phyloP scores from a whole-genome alignment of 148 eudicot genomes.

The Selenicereus undatus region DNA sequence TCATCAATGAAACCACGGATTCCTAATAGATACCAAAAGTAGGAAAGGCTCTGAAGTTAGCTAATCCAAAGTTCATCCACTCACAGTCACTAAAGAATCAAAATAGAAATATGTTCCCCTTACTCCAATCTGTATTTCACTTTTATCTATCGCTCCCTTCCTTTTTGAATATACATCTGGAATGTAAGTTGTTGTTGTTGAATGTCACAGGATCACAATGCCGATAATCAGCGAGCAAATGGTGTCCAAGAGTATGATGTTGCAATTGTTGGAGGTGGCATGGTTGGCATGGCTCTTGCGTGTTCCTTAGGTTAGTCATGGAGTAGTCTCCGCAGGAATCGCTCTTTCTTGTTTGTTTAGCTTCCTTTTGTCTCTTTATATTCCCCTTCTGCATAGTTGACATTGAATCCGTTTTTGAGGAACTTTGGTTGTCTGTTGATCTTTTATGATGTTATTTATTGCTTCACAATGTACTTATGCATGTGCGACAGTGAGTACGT shows the following conservation, averaged over 20 bases:
- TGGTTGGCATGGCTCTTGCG: slow-evolving; percentile 98
- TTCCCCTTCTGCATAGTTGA: background rate
- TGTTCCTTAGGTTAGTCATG: slow-evolving; percentile 69
- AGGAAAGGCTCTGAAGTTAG: background rate
- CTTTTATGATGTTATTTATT: background rate
- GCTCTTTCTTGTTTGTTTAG: background rate
- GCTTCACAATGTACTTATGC: too few relatives aligned
- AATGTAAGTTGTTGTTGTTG: slow-evolving; percentile 13
- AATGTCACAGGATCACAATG: slow-evolving; percentile 42
- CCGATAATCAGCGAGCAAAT: slow-evolving; percentile 19
- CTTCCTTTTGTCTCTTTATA: background rate
- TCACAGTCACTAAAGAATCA: too few relatives aligned
- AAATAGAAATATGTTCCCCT: background rate
- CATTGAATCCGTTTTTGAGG: background rate
- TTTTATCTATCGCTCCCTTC: background rate
- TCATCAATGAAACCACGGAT: background rate
- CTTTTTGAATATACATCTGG: too few relatives aligned
- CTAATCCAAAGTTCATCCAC: background rate
- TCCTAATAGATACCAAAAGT: background rate
- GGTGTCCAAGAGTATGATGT: slow-evolving; percentile 63
- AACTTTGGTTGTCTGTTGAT: background rate
- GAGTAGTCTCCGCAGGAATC: background rate
- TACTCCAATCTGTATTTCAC: too few relatives aligned
- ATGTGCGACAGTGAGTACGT: too few relatives aligned
- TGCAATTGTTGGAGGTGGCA: slow-evolving; percentile 98